Evolutionary conservation across 106 monocot species (phyloP).

Genomic region (Gastrodia elata): DNA sequence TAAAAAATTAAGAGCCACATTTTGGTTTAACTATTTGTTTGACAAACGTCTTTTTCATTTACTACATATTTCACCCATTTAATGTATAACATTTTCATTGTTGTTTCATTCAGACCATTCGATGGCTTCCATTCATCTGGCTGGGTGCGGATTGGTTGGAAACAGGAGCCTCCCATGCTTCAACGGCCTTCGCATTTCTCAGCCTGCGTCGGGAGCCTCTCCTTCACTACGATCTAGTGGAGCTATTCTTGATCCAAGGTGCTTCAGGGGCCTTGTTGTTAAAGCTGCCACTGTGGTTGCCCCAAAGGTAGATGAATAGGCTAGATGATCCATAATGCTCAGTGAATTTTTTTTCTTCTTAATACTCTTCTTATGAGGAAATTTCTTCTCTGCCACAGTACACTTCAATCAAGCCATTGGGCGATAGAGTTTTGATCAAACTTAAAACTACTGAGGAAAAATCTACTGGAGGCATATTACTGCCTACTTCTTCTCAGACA

Average conservation of each 20-base stretch:
- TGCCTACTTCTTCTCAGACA: slow-evolving; percentile 50
- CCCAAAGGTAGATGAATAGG: slow-evolving; percentile 34
- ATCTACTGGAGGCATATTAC: slow-evolving; percentile 56
- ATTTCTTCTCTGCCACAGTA: slow-evolving; percentile 25
- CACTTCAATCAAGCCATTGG: slow-evolving; percentile 63
- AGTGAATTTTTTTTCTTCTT: too few relatives aligned
- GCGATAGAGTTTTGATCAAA: slow-evolving; percentile 69
- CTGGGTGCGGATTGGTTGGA: slow-evolving; percentile 13
- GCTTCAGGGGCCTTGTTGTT: slow-evolving; percentile 30
- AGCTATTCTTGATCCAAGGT: slow-evolving; percentile 14
- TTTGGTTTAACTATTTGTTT: neutral
- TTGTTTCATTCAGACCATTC: neutral
- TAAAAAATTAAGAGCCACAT: too few relatives aligned
- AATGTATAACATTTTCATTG: neutral
- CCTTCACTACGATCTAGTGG: slow-evolving; percentile 16
- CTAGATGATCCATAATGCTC: neutral
- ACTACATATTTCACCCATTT: neutral
- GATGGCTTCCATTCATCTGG: slow-evolving; percentile 43
- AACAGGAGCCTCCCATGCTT: slow-evolving; percentile 7
- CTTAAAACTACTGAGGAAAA: slow-evolving; percentile 57
- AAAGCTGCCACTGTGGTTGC: slow-evolving; percentile 55
- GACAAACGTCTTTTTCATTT: neutral
- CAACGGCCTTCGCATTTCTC: slow-evolving; percentile 19
- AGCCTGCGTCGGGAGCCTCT: slow-evolving; percentile 10
- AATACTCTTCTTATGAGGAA: slow-evolving; percentile 1